phyloP scores from a whole-genome alignment of 352 stramenopile species.

The Pythium diclinum region DNA sequence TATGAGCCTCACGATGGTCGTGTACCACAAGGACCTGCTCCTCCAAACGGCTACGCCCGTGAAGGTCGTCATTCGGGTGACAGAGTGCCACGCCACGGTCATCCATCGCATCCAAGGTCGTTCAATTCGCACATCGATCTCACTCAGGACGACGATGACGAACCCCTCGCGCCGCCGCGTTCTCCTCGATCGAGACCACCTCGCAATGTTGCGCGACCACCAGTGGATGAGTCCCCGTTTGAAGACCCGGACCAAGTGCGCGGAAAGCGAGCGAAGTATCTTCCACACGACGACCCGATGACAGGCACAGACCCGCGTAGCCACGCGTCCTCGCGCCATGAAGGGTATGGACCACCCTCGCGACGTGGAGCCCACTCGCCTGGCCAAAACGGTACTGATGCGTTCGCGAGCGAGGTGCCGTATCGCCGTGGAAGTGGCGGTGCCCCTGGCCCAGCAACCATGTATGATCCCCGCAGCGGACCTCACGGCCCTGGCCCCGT shows the following conservation, averaged over 20 bases:
- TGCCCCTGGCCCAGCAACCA: neutral
- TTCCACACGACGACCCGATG: conserved; percentile 7
- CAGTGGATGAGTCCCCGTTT: conserved; percentile 1
- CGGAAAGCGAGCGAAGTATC: conserved; percentile 19
- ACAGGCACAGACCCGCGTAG: neutral
- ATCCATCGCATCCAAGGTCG: neutral
- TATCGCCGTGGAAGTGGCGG: conserved; percentile 1
- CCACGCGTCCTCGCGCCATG: conserved; percentile 2
- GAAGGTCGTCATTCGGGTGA: conserved; percentile 5
- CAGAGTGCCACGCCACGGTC: neutral
- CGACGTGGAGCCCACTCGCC: conserved; percentile 5
- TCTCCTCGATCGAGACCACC: conserved; percentile 16
- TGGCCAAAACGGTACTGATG: conserved; percentile 1
- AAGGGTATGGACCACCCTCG: conserved; percentile 9
- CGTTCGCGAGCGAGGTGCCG: conserved; percentile 4
- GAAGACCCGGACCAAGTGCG: conserved; percentile 18
- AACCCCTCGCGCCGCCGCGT: conserved; percentile 1
- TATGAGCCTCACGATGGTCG: conserved; percentile 6
- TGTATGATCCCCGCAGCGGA: conserved; percentile 1
- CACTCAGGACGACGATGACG: conserved; percentile 11
- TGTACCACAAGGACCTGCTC: neutral
- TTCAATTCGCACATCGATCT: conserved; percentile 14
- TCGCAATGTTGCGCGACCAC: neutral
- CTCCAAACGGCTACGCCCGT: conserved; percentile 12
- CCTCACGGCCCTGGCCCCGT: neutral